These are phyloP conservation scores for Xylariales sp. DNA, from an alignment of 2,329 filamentous ascomycete species.

Conservation along the genomic window DNA sequence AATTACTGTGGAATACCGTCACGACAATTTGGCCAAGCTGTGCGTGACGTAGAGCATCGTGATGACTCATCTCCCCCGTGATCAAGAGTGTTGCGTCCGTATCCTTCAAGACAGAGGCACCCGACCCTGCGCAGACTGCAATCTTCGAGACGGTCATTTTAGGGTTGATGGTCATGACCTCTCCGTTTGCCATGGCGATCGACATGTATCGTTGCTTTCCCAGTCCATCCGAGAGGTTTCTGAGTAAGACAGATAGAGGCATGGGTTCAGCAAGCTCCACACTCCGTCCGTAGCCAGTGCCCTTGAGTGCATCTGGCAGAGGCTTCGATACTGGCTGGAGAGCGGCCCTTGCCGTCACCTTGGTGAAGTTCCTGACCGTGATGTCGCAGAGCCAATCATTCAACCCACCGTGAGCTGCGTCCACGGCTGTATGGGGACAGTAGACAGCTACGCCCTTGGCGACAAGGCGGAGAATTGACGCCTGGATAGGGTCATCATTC, in stretches of 20 bases:
- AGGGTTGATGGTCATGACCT: background rate
- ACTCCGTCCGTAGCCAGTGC: slow-evolving; percentile 49
- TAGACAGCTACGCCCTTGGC: slow-evolving; percentile 91
- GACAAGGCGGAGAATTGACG: slow-evolving; percentile 74
- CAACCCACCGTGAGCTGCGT: slow-evolving; percentile 78
- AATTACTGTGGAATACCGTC: slow-evolving; percentile 88
- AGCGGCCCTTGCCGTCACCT: slow-evolving; percentile 33
- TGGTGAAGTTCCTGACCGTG: slow-evolving; percentile 53
- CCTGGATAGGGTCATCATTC: slow-evolving; percentile 78
- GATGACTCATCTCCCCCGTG: slow-evolving; percentile 90
- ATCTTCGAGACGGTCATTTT: slow-evolving; percentile 52
- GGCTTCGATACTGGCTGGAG: slow-evolving; percentile 40
- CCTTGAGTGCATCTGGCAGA: slow-evolving; percentile 37
- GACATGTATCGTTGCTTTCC: slow-evolving; percentile 57
- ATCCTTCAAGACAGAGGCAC: slow-evolving; percentile 68
- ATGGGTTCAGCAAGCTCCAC: slow-evolving; percentile 37
- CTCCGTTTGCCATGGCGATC: slow-evolving; percentile 43
- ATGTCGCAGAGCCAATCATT: slow-evolving; percentile 94
- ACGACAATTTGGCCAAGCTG: slow-evolving; percentile 81
- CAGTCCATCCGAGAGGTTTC: slow-evolving; percentile 58
- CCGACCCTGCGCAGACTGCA: slow-evolving; percentile 86
- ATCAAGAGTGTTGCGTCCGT: slow-evolving; percentile 75
- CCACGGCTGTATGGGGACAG: slow-evolving; percentile 90
- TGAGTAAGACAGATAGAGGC: slow-evolving; percentile 39
- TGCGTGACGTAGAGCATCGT: slow-evolving; percentile 81